Evolutionary conservation across 2,329 filamentous ascomycete genomes (phyloP).

Genomic region (Exophiala xenobiotica): DNA sequence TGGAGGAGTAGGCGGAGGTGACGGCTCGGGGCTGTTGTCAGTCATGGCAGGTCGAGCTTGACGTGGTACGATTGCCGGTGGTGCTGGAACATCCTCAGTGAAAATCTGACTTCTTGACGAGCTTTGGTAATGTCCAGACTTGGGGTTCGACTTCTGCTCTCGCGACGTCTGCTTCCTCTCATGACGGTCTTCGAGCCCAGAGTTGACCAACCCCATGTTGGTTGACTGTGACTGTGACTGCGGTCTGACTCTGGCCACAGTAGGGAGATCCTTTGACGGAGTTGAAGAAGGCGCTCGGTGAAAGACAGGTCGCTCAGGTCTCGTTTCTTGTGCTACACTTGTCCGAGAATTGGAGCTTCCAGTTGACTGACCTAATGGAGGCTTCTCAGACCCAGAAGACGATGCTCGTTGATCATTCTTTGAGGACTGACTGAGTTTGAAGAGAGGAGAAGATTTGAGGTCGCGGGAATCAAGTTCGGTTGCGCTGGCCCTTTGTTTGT

Average conservation of each 20-base stretch:
- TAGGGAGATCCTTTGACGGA: conserved; percentile 46
- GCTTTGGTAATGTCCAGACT: conserved; percentile 8
- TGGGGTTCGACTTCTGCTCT: conserved; percentile 2
- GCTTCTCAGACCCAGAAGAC: background rate
- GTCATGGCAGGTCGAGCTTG: conserved; percentile 7
- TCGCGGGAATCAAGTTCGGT: background rate
- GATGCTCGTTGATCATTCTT: background rate
- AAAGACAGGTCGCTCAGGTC: conserved; percentile 32
- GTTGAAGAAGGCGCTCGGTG: conserved; percentile 46
- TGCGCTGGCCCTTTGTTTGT: background rate
- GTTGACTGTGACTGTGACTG: conserved; percentile 3
- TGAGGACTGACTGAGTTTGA: background rate
- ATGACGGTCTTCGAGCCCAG: background rate
- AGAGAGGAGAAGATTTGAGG: background rate
- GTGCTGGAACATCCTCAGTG: conserved; percentile 23
- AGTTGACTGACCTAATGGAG: background rate
- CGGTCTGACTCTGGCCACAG: conserved; percentile 40
- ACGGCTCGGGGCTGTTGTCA: conserved; percentile 5
- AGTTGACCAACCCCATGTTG: background rate
- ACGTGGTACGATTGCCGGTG: conserved; percentile 11
- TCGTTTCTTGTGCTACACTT: background rate
- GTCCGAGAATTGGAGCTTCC: background rate
- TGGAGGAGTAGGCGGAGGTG: conserved; percentile 48
- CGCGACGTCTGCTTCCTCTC: background rate
- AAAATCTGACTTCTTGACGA: conserved; percentile 13